Evolutionary conservation across 2,329 filamentous ascomycete genomes (phyloP).

Genomic region (Colletotrichum noveboracense): DNA sequence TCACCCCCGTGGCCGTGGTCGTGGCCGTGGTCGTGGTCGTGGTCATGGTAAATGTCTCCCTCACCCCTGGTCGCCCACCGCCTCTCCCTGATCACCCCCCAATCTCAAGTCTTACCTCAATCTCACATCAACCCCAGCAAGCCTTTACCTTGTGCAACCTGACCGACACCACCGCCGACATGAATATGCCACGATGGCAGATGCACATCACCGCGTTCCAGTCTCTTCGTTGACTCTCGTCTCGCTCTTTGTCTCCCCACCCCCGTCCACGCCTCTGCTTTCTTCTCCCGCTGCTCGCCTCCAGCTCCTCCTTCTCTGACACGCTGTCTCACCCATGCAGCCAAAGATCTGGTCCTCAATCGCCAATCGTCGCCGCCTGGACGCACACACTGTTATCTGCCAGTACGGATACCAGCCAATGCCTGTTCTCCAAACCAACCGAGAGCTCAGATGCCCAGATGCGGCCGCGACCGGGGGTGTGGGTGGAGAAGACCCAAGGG

Average conservation of each 20-base stretch:
- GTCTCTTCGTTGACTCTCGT: neutral
- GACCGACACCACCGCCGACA: neutral
- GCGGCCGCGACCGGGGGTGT: neutral
- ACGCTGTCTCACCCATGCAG: constrained; percentile 18
- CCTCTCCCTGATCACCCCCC: neutral
- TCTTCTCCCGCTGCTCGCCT: constrained; percentile 3
- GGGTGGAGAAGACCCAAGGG: neutral
- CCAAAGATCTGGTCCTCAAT: neutral
- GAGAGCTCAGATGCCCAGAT: neutral
- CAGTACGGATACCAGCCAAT: neutral
- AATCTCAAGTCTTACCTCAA: constrained; percentile 1
- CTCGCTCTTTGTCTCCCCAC: neutral
- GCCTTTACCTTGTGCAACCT: neutral
- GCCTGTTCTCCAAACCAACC: neutral
- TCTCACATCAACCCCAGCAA: neutral
- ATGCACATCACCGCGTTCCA: constrained; percentile 1
- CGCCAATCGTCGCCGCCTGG: neutral
- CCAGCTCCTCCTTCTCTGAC: constrained; percentile 16
- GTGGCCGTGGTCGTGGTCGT: neutral
- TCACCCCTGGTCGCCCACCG: neutral
- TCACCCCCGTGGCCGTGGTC: neutral
- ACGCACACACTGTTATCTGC: constrained; percentile 2
- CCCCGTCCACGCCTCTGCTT: neutral
- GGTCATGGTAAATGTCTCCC: neutral
- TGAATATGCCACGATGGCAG: neutral